phyloP scores from a whole-genome alignment of 169 alveolate genomes.

The Plasmodium knowlesi region DNA sequence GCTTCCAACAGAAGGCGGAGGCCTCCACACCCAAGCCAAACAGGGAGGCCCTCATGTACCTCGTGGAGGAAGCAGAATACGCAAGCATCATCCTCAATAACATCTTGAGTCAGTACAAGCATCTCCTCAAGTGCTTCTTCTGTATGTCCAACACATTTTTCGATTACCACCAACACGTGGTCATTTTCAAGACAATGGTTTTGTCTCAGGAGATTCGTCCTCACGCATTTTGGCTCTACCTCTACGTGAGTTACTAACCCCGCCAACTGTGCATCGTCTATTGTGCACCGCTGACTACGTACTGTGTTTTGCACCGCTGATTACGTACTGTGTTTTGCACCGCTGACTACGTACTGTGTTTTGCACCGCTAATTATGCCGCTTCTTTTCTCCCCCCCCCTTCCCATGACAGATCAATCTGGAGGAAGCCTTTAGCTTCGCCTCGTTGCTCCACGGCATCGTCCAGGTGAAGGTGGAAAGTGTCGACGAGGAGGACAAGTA shows the following conservation, averaged over 20 bases:
- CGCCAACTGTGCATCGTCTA: background rate
- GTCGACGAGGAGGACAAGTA: conserved; percentile 66
- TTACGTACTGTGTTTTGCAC: background rate
- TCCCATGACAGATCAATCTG: background rate
- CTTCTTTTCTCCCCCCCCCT: background rate
- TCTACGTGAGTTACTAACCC: conserved; percentile 28
- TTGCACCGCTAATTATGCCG: background rate
- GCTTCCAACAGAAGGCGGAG: background rate
- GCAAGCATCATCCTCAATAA: conserved; percentile 1
- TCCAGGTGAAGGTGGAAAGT: conserved; percentile 27
- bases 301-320: background rate
- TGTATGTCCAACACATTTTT: conserved; percentile 32
- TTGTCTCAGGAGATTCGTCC: background rate
- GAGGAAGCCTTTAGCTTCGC: conserved; percentile 52
- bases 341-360: background rate
- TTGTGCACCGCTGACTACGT: background rate
- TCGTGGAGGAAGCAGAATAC: conserved; percentile 35
- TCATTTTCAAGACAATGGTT: conserved; percentile 26
- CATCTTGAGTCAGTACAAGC: conserved; percentile 18
- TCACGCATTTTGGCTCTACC: conserved; percentile 29
- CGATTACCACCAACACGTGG: conserved; percentile 27
- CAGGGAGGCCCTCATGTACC: conserved; percentile 41
- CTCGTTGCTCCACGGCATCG: conserved; percentile 49
- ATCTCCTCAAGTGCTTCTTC: conserved; percentile 18
- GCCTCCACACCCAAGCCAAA: conserved; percentile 1